Evolutionary conservation across 139 green algal genomes (phyloP), one percentile per base, ranked within the genome.

Genomic region (Zygnema cylindricum): DNA sequence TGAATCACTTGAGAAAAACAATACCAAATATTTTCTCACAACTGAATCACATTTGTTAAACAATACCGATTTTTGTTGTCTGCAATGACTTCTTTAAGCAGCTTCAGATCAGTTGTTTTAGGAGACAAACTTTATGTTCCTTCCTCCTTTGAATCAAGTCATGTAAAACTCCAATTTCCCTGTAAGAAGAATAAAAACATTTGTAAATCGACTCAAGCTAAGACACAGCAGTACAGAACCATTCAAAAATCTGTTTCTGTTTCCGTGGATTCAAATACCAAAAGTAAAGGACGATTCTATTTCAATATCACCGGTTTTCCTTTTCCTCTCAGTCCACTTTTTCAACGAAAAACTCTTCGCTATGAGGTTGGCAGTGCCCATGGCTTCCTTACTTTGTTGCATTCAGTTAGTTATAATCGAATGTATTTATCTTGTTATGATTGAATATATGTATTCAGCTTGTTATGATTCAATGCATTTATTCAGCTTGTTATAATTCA

Each of bases 301-400:
- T 78, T 90, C 57, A 90, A 90, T 43, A 22, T 98, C 40, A 98
- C 95, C 0, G 96, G 96, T 0, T 98, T 97, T 76, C 96, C 96
- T 1, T 98, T 98, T 69, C 96, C 96, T 0, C 86, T 98, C 40
- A 95, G 96, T 0, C 95, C 96, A 39, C 92, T 95, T 84, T 93
- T 96, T 69, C 77, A 90, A 1, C 82, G 95, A 21, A 90, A 91
- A 1, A 97, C 95, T 33, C 69, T 96, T 16, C 86, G 95, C 30
- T 91, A 91, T 38, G 94, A 97, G 95, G 95, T 96, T 55, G 30
- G 40, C 79, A 30, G 7, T 22, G 32, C 16, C 3, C 77, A 43
- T 43, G 43, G 16, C 71, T 55, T 21, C 7, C 11, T 38, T 81
- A 38, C 57, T 30, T 35, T 73, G 25, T 73, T 73, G 57, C 30